Percentiles rank a stretch among this genome's conserved stretches.
Conservation (phyloP, 2,329 filamentous ascomycete genomes). For the Polytolypa hystricis region DNA sequence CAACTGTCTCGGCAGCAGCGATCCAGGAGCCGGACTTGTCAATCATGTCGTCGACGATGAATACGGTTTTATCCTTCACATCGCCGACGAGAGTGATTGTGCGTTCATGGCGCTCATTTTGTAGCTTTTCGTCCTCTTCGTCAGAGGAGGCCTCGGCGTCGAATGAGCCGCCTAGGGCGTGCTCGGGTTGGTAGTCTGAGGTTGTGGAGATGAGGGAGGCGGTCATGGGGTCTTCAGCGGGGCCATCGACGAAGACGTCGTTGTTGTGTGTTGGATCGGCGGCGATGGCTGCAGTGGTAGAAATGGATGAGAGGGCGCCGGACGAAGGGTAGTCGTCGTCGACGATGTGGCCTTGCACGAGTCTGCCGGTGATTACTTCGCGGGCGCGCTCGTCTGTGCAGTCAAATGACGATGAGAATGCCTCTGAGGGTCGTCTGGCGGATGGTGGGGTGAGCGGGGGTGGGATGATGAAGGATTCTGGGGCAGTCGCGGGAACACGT, state of each 20-base stretch:
- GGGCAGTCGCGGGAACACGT: neutral
- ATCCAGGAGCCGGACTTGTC: slow-evolving; percentile 97
- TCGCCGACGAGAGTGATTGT: slow-evolving; percentile 97
- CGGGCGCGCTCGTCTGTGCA: slow-evolving; percentile 72
- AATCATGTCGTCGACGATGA: slow-evolving; percentile 98
- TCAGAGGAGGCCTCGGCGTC: slow-evolving; percentile 83
- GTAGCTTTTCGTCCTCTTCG: slow-evolving; percentile 57
- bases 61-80: slow-evolving; percentile 74
- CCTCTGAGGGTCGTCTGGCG: slow-evolving; percentile 31
- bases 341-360: slow-evolving; percentile 90
- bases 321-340: slow-evolving; percentile 86
- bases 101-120: slow-evolving; percentile 71
- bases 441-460: slow-evolving; percentile 8
- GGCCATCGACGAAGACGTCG: slow-evolving; percentile 36
- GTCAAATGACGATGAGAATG: slow-evolving; percentile 37
- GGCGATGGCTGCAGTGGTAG: slow-evolving; percentile 51
- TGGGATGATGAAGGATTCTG: neutral
- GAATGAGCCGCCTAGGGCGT: slow-evolving; percentile 70
- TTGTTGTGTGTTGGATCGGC: slow-evolving; percentile 38
- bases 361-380: slow-evolving; percentile 81
- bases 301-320: slow-evolving; percentile 41
- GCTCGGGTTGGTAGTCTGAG: slow-evolving; percentile 58
- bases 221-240: slow-evolving; percentile 75
- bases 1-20: slow-evolving; percentile 88
- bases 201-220: slow-evolving; percentile 69